A percentile compares a stretch with the other conserved stretches of the same genome.
Evolutionary conservation across 257 asterid species (phyloP).

Genomic region (Ligustrum vulgare): DNA sequence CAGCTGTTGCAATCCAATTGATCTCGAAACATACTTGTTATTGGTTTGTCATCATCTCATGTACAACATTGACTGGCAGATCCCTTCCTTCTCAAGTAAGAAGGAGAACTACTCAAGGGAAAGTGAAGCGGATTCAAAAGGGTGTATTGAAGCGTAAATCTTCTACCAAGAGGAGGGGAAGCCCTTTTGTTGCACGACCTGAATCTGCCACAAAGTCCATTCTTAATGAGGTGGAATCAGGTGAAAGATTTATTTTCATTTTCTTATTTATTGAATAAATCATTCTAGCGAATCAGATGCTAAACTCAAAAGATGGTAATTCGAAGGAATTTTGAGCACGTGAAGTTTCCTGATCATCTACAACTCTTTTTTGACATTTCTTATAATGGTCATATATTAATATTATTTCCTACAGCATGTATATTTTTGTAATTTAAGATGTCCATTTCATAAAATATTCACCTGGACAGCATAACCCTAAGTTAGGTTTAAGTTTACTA

Average conservation of each 20-base stretch:
- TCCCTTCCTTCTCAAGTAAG: slow-evolving; percentile 61
- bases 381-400: not conserved
- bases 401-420: not conserved
- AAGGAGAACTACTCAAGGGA: slow-evolving; percentile 78
- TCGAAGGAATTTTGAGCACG: not conserved
- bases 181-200: slow-evolving; percentile 36
- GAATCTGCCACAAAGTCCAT: slow-evolving; percentile 35
- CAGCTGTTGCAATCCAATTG: slow-evolving; percentile 22
- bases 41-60: slow-evolving; percentile 27
- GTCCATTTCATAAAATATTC: not conserved
- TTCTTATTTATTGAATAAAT: not conserved
- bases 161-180: slow-evolving; percentile 43
- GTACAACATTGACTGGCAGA: slow-evolving; percentile 46
- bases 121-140: slow-evolving; percentile 43
- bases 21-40: slow-evolving; percentile 16
- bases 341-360: not conserved
- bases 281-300: not conserved
- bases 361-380: not conserved
- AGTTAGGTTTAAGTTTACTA: not conserved
- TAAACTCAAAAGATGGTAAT: not conserved
- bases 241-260: slow-evolving; percentile 31
- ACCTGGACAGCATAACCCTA: not conserved
- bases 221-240: slow-evolving; percentile 47
- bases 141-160: slow-evolving; percentile 41
- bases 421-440: not conserved